A percentile compares a stretch with the other conserved stretches of the same genome.
These are phyloP conservation scores for Mortierella sp. DNA, from an alignment of 371 early-diverging fungal genomes.

Conservation along the genomic window DNA sequence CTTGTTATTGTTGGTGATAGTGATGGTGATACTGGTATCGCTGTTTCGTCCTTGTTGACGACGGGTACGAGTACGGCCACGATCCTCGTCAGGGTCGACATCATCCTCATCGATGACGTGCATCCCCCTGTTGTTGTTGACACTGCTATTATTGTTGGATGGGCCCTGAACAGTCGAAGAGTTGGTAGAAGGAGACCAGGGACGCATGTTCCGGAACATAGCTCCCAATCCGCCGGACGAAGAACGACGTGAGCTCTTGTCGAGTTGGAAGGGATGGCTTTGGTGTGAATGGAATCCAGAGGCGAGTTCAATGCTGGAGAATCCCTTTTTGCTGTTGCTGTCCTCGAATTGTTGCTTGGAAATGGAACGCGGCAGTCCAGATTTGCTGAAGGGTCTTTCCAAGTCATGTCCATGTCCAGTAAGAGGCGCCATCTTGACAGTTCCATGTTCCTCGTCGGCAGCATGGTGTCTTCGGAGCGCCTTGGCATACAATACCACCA, in stretches of 20 bases:
- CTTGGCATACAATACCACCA: constrained; percentile 45
- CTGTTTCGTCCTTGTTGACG: background rate
- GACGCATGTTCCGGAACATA: constrained; percentile 13
- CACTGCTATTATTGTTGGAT: background rate
- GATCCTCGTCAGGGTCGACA: background rate
- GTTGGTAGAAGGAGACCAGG: constrained; percentile 1
- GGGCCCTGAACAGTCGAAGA: background rate
- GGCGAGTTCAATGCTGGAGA: background rate
- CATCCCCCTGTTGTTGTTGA: background rate
- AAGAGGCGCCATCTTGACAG: background rate
- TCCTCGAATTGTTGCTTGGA: constrained; percentile 1
- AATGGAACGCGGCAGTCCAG: background rate
- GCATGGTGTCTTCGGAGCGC: constrained; percentile 33
- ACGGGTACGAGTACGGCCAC: background rate
- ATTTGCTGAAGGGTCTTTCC: background rate
- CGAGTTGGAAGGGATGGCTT: constrained; percentile 16
- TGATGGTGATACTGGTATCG: background rate
- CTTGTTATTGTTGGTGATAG: background rate
- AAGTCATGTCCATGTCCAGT: background rate
- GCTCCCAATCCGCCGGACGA: background rate
- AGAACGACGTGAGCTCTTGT: background rate
- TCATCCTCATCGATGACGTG: constrained; percentile 14
- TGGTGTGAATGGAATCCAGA: constrained; percentile 8
- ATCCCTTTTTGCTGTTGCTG: no score
- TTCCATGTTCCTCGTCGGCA: constrained; percentile 21